A percentile compares a stretch with the other conserved stretches of the same genome.
Evolutionary conservation across 2,329 filamentous ascomycete genomes (phyloP).

Genomic region (Thelonectria blattea): DNA sequence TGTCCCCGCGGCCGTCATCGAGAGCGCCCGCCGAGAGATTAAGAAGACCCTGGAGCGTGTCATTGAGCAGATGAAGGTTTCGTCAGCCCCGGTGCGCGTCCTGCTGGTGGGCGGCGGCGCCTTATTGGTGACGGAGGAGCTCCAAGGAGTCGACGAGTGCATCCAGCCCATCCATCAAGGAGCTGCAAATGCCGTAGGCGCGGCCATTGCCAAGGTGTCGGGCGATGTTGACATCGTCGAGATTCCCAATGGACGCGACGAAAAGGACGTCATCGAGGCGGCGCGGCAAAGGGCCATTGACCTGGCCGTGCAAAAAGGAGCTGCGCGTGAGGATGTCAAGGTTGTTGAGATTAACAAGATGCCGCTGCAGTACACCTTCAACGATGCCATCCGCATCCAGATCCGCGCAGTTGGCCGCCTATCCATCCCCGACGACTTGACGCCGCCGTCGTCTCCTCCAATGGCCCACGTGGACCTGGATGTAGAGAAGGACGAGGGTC

Average conservation of each 20-base stretch:
- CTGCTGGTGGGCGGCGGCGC: constrained; percentile 65
- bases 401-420: constrained; percentile 44
- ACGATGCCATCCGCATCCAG: constrained; percentile 44
- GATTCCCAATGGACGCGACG: constrained; percentile 47
- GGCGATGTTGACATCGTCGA: constrained; percentile 60
- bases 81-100: constrained; percentile 56
- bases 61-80: constrained; percentile 63
- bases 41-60: constrained; percentile 55
- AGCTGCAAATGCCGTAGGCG: constrained; percentile 66
- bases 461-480: constrained; percentile 8
- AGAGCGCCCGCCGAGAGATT: constrained; percentile 43
- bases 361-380: constrained; percentile 46
- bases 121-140: constrained; percentile 54
- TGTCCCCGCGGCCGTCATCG: constrained; percentile 29
- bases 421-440: constrained; percentile 37
- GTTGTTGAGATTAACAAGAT: constrained; percentile 55
- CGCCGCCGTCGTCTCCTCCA: constrained; percentile 32
- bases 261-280: constrained; percentile 47
- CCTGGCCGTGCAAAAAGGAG: constrained; percentile 41
- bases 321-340: constrained; percentile 43
- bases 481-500: constrained; percentile 30
- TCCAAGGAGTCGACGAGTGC: constrained; percentile 57
- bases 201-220: constrained; percentile 62
- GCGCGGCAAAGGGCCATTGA: constrained; percentile 45
- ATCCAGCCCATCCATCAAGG: constrained; percentile 59